Base-by-base conservation (phyloP, 306 rosid genomes). In the Acacia confusa region DNA sequence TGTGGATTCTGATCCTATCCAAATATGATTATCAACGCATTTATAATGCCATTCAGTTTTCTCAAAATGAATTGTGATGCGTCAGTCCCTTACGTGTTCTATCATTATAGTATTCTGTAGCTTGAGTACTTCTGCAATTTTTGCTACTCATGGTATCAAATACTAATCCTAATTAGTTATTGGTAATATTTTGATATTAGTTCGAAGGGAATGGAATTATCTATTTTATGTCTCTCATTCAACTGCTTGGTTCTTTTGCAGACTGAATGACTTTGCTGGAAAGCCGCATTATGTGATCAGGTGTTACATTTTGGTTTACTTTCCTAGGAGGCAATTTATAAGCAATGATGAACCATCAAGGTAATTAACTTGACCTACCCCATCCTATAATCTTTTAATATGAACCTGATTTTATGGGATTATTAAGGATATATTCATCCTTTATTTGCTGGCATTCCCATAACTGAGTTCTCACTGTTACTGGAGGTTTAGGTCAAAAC, bases 321-420 rank as follows among this genome's bases (percentile, higher is more conserved):
- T 58, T 38, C 19, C 77, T 20, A 36, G 16, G 47, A 55, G 66
- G 70, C 60, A 67, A 38, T 72, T 72, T 34, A 9, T 41, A 9
- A 25, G 53, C 73, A 76, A 41, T 47, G 52, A 73, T 66, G 79
- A 65, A 30, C n/a, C 48, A 50, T 30, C 79, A 52, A 82, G 70
- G 79, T 63, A 63, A n/a, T n/a, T n/a, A n/a, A 79, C 61, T 19
- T 45, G 27, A 13, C 53, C 45, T 65, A 43, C 65, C 38, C 34
- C 12, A 58, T 67, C 22, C 80, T 61, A 3, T 53, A 67, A 20
- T 5, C 14, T 75, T 66, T 75, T 2, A 0, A 22, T 47, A 24
- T 22, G 32, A 6, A 24, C 61, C 25, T 9, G 47, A 53, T 66
- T 30, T 81, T 70, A 30, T 40, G 75, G 45, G 15, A 53, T 66